These are phyloP conservation scores for Pestalotiopsis sp. DNA, from an alignment of 2,329 filamentous ascomycete genomes.

Conservation along the genomic window DNA sequence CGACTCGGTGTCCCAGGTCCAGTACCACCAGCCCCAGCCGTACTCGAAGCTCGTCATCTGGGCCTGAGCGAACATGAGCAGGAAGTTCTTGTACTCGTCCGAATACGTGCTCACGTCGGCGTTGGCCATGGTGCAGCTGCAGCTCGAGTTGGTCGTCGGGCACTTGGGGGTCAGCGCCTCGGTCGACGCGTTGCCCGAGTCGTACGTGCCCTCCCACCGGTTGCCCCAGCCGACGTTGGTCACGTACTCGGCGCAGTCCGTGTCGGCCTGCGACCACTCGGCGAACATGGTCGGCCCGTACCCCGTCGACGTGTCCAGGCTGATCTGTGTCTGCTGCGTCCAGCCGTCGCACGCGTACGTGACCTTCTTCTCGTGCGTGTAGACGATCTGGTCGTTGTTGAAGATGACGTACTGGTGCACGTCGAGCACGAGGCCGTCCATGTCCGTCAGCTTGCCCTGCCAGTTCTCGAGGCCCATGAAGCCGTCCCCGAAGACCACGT, in stretches of 20 bases:
- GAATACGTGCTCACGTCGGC: conserved; percentile 70
- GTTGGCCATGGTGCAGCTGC: conserved; percentile 77
- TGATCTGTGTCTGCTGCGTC: conserved; percentile 75
- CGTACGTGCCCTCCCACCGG: conserved; percentile 87
- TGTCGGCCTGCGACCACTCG: conserved; percentile 97
- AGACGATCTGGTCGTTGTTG: conserved; percentile 83
- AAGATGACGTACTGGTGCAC: conserved; percentile 99
- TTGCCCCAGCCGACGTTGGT: conserved; percentile 89
- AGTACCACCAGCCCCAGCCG: conserved; percentile 98
- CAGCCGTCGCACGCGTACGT: conserved; percentile 86
- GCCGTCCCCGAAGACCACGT: conserved; percentile 88
- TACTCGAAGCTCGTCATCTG: conserved; percentile 95
- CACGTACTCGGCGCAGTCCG: conserved; percentile 84
- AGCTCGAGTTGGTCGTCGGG: conserved; percentile 65
- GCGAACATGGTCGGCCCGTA: conserved; percentile 94
- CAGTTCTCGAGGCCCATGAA: conserved; percentile 91
- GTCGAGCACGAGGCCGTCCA: conserved; percentile 81
- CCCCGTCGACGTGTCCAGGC: conserved; percentile 73
- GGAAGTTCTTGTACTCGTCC: conserved; percentile 77
- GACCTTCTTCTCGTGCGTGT: conserved; percentile 81
- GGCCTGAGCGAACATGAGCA: conserved; percentile 88
- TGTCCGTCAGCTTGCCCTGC: conserved; percentile 77
- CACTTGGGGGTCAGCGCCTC: conserved; percentile 73
- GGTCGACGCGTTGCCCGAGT: conserved; percentile 63
- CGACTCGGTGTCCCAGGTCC: conserved; percentile 93